Evolutionary conservation across 306 rosid species (phyloP).

Genomic region (Sophora flavescens): DNA sequence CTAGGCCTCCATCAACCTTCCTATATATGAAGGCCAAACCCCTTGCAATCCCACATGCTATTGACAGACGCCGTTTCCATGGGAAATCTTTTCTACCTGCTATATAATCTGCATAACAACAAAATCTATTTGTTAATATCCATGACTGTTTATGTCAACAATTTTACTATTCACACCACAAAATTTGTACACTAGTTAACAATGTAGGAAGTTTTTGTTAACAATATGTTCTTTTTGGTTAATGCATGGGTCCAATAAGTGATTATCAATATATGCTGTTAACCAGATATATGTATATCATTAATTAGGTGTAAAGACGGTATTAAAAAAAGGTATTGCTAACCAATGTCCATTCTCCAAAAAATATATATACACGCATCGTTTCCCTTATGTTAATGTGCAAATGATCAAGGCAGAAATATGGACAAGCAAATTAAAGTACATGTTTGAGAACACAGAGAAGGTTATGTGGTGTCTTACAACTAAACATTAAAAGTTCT

Average conservation of each 20-base stretch:
- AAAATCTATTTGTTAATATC: neutral
- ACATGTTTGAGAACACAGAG: neutral
- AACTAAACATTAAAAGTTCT: neutral
- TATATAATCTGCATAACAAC: conserved; percentile 56
- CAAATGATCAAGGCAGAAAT: neutral
- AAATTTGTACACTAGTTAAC: neutral
- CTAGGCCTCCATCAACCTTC: conserved; percentile 45
- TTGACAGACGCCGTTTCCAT: conserved; percentile 65
- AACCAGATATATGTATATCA: too few species aligned
- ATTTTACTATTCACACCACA: too few species aligned
- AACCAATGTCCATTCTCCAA: too few species aligned
- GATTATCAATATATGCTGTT: neutral
- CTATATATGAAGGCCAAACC: conserved; percentile 67
- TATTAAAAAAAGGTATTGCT: too few species aligned
- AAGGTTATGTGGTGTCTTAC: neutral
- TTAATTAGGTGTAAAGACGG: too few species aligned
- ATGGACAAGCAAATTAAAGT: neutral
- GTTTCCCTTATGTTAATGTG: neutral
- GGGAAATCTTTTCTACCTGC: conserved; percentile 65
- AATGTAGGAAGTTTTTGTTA: neutral
- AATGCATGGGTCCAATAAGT: too few species aligned
- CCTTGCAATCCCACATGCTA: conserved; percentile 74
- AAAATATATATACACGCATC: neutral
- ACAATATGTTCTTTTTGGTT: too few species aligned
- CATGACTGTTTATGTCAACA: too few species aligned